Evolutionary conservation across 371 early-diverging fungal genomes (phyloP).

Genomic region (Batrachochytrium dendrobatidis): DNA sequence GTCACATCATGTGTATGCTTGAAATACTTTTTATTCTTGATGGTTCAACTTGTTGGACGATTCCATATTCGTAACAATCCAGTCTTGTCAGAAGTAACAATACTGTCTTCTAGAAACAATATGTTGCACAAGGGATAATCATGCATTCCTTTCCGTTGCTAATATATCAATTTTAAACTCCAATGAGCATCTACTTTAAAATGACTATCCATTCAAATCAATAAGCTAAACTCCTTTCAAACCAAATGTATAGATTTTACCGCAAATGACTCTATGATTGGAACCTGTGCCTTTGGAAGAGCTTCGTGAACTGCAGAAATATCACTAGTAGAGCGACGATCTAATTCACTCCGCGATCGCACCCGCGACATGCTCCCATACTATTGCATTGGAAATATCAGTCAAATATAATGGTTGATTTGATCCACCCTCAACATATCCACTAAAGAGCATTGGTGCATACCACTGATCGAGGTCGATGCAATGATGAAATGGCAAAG

Average conservation of each 20-base stretch:
- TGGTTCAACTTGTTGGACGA: constrained; percentile 65
- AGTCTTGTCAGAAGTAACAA: constrained; percentile 75
- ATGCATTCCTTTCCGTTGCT: constrained; percentile 56
- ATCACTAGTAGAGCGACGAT: neutral
- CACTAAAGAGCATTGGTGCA: neutral
- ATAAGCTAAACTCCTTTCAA: too few species aligned
- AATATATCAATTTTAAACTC: too few species aligned
- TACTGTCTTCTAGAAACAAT: constrained; percentile 70
- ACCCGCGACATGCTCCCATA: neutral
- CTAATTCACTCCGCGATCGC: neutral
- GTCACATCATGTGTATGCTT: too few species aligned
- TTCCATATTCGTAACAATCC: constrained; percentile 77
- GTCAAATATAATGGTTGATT: too few species aligned
- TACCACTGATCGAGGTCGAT: constrained; percentile 25
- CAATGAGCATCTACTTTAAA: too few species aligned
- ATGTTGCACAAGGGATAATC: constrained; percentile 64
- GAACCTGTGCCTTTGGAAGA: constrained; percentile 59
- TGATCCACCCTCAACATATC: too few species aligned
- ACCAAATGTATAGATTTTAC: too few species aligned
- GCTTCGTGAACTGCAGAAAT: constrained; percentile 48
- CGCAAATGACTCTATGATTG: constrained; percentile 73
- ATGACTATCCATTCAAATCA: too few species aligned
- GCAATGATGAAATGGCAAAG: constrained; percentile 71
- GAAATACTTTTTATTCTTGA: too few species aligned
- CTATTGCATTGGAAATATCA: constrained; percentile 1